Evolutionary conservation across 1,139 yeast genomes (phyloP).

Genomic region (Geotrichum cucujoidarum): DNA sequence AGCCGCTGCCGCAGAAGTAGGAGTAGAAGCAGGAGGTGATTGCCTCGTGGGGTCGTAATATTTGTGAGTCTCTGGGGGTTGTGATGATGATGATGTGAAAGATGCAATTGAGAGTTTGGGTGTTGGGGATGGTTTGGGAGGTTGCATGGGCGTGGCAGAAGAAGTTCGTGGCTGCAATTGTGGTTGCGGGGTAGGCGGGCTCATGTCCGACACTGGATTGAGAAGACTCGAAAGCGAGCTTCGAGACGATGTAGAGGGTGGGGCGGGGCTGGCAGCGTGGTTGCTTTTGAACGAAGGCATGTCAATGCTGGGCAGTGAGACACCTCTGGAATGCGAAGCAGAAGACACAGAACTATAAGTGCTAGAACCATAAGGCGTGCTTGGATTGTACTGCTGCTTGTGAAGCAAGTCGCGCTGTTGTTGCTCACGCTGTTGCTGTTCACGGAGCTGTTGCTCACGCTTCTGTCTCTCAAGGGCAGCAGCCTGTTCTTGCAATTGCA

Average conservation of each 20-base stretch:
- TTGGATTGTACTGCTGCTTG: too few relatives aligned
- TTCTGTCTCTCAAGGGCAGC: neutral
- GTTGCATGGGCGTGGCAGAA: neutral
- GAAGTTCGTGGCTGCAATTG: constrained; percentile 3
- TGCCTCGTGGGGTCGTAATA: constrained; percentile 9
- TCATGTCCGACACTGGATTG: constrained; percentile 7
- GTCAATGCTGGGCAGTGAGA: constrained; percentile 10
- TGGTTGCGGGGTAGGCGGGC: neutral
- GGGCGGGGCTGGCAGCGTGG: neutral
- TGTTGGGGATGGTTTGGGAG: neutral
- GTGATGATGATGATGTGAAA: neutral
- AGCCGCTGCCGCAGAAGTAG: too few relatives aligned
- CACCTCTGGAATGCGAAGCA: neutral
- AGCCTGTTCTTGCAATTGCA: neutral
- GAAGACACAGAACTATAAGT: too few relatives aligned
- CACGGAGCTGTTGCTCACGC: constrained; percentile 1
- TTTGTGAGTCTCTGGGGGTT: neutral
- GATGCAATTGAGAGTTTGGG: neutral
- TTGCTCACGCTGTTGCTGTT: neutral
- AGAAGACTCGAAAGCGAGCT: constrained; percentile 16
- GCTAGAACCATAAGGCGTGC: too few relatives aligned
- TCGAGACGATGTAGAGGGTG: constrained; percentile 1
- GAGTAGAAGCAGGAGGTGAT: too few relatives aligned
- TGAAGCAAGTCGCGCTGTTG: neutral
- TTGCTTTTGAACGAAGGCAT: constrained; percentile 6